phyloP scores from a whole-genome alignment of 2,329 filamentous ascomycete species.

The Venturia asperata region DNA sequence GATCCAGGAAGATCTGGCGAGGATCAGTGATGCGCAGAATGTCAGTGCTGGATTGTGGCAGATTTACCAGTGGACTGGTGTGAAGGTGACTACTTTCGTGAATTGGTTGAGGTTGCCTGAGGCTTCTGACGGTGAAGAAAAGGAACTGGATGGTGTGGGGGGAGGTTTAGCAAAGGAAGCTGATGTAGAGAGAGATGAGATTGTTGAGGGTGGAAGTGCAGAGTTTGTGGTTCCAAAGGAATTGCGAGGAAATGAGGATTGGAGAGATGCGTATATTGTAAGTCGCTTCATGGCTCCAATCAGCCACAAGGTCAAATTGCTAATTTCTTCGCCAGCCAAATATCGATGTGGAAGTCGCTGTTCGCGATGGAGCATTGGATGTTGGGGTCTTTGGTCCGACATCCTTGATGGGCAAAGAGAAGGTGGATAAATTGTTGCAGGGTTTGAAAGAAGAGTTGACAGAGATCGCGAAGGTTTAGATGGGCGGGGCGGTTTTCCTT shows the following conservation, averaged over 20 bases:
- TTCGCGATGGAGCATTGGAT: slow-evolving; percentile 43
- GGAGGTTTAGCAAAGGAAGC: slow-evolving; percentile 18
- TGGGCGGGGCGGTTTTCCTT: not conserved
- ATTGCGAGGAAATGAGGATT: slow-evolving; percentile 24
- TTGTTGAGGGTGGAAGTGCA: slow-evolving; percentile 14
- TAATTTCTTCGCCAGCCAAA: slow-evolving; percentile 37
- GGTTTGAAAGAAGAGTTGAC: not conserved
- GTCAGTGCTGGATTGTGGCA: slow-evolving; percentile 60
- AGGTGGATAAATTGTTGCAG: slow-evolving; percentile 10
- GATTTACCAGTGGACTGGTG: slow-evolving; percentile 66
- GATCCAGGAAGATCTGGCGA: slow-evolving; percentile 62
- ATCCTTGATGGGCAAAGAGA: not conserved
- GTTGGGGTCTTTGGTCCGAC: slow-evolving; percentile 46
- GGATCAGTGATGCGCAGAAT: slow-evolving; percentile 51
- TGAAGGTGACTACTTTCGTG: slow-evolving; percentile 64
- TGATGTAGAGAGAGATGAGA: slow-evolving; percentile 23
- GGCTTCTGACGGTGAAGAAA: slow-evolving; percentile 22
- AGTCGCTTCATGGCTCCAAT: slow-evolving; percentile 22
- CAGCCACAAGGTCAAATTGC: slow-evolving; percentile 17
- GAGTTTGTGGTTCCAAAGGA: slow-evolving; percentile 23
- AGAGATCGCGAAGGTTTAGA: not conserved
- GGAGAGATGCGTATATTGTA: slow-evolving; percentile 34
- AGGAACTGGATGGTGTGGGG: slow-evolving; percentile 22
- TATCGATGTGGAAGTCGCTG: slow-evolving; percentile 49
- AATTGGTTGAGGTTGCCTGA: slow-evolving; percentile 65